Base-by-base conservation (phyloP, 2,329 filamentous ascomycete species). In the Ceratocystiopsis minuta region DNA sequence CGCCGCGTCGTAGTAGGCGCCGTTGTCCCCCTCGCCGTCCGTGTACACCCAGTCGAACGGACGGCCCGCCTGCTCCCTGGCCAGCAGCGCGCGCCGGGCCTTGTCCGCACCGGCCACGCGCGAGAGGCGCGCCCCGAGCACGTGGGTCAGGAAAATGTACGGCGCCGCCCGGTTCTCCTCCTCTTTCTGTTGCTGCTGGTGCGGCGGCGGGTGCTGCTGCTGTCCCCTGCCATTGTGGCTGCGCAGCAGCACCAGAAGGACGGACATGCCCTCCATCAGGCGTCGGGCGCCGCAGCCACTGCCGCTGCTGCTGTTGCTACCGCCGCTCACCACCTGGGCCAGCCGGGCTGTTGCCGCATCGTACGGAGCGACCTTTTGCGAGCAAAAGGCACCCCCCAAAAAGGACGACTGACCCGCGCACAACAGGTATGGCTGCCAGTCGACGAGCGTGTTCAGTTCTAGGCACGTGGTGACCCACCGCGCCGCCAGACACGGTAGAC, bases 371-470 rank as follows among this genome's bases (percentile, higher is more conserved):
- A 96, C 61, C 9, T 68, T 71, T 18, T 88, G 73, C 1, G 86
- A 94, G 36, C 80, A 76, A 12, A 86, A 69, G 0, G 81, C 83
- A 36, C 83, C 80, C 17, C 78, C 75, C 1, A 96, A 71, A 42
- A 81, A 80, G 1, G 68, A 65, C 1, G 84, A 92, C 47, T 83
- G 73, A 0, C 90, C 90, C 0, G 88, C 82, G 28, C 85, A 84
- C 1, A 98, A 72, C 1, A 95, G 69, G 53, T 94, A 96, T 1
- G 77, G 72, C 9, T 70, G 63, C 81, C 87, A 95, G 40, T 81
- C 72, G 0, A 92, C 60, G 0, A 88, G 59, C 9, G 60, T 55
- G 6, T 66, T 64, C 31, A 72, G 72, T 1, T 66, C 58, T 3
- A 88, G 57, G 47, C 83, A 94, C 39, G 80, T 71, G 20, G 72